A percentile compares a stretch with the other conserved stretches of the same genome.
Conservation (phyloP, 257 asterid genomes). For the Nicotiana attenuata region DNA sequence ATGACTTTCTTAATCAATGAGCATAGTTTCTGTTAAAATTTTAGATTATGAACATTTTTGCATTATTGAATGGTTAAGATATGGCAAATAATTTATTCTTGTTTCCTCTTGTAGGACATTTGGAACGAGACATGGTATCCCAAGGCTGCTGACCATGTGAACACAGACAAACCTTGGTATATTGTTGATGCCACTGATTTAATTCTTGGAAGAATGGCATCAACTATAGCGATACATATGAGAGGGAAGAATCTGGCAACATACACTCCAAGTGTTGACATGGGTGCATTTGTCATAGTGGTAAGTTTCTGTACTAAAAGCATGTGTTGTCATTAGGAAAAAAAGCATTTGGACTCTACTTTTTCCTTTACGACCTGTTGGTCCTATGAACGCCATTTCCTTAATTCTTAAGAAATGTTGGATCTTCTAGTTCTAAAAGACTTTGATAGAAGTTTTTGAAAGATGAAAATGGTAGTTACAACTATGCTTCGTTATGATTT, state of each 20-base stretch:
- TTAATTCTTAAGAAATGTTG: background rate
- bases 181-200: constrained; percentile 85
- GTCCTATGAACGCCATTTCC: background rate
- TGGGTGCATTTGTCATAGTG: constrained; percentile 97
- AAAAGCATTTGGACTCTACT: background rate
- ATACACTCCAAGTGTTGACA: constrained; percentile 94
- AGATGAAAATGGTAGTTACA: background rate
- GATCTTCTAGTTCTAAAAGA: background rate
- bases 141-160: constrained; percentile 83
- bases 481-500: background rate
- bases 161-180: constrained; percentile 83
- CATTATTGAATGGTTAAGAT: constrained; percentile 1
- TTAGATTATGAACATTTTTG: background rate
- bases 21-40: background rate
- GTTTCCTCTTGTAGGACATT: constrained; percentile 53
- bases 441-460: background rate
- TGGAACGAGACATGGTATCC: constrained; percentile 98
- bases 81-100: constrained; percentile 6
- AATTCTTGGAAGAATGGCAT: constrained; percentile 91
- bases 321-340: background rate
- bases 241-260: constrained; percentile 94
- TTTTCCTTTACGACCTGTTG: background rate
- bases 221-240: constrained; percentile 80
- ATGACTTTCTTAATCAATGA: background rate
- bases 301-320: constrained; percentile 26